These are phyloP conservation scores for Globisporangium radiosum DNA, from an alignment of 352 stramenopile species.

Conservation along the genomic window DNA sequence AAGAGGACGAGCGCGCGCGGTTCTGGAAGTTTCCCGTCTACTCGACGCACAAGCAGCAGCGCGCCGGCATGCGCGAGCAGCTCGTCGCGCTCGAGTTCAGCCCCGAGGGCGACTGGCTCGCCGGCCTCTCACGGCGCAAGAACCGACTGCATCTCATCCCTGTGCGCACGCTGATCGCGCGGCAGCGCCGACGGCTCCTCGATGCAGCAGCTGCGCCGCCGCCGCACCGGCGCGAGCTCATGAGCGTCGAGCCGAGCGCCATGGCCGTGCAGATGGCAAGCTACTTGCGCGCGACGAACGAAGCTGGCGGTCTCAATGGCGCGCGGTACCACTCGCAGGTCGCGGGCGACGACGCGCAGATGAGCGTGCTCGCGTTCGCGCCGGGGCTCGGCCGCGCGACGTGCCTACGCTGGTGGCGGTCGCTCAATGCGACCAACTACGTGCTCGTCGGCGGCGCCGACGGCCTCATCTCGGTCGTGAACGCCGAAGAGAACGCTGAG, in stretches of 20 bases:
- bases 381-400: conserved; percentile 59
- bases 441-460: conserved; percentile 72
- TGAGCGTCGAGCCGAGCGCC: conserved; percentile 60
- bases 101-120: conserved; percentile 84
- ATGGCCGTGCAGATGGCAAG: conserved; percentile 83
- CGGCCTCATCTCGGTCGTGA: conserved; percentile 80
- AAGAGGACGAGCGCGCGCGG: conserved; percentile 62
- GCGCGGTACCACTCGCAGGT: conserved; percentile 80
- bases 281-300: conserved; percentile 76
- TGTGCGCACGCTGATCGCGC: conserved; percentile 49
- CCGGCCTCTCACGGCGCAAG: conserved; percentile 61
- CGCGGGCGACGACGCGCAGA: conserved; percentile 71
- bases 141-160: conserved; percentile 76
- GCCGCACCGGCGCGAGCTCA: conserved; percentile 50
- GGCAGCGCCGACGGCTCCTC: conserved; percentile 51
- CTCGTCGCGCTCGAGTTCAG: conserved; percentile 70
- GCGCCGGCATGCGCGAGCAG: conserved; percentile 35
- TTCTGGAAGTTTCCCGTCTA: conserved; percentile 68
- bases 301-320: conserved; percentile 70
- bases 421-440: conserved; percentile 80
- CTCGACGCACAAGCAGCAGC: conserved; percentile 59
- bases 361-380: conserved; percentile 81
- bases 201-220: conserved; percentile 38
- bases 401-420: conserved; percentile 74
- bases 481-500: conserved; percentile 81